Percentiles rank a stretch among this genome's conserved stretches.
These are phyloP conservation scores for Kurtzmaniella quercitrusa DNA, from an alignment of 1,139 yeast genomes.

Conservation along the genomic window DNA sequence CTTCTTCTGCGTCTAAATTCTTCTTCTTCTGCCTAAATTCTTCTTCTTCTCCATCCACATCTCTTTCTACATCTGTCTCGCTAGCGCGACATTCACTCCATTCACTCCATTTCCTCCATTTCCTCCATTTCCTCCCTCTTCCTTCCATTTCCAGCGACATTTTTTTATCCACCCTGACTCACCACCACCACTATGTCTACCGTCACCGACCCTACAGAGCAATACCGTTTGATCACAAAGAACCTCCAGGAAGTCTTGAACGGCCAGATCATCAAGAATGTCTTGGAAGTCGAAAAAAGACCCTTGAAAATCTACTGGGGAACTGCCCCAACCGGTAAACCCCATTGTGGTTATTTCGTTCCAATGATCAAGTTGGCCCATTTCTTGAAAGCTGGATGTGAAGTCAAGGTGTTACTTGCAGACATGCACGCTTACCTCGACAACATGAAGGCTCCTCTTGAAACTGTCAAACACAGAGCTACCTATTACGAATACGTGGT, in stretches of 20 bases:
- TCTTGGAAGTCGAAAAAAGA: conserved; percentile 74
- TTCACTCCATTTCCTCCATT: too few species aligned
- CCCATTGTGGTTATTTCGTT: conserved; percentile 98
- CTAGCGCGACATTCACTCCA: too few species aligned
- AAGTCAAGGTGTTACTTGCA: conserved; percentile 89
- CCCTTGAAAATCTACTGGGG: conserved; percentile 95
- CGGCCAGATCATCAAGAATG: conserved; percentile 80
- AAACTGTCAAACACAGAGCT: conserved; percentile 84
- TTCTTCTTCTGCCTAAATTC: too few species aligned
- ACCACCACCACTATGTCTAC: conserved; percentile 16
- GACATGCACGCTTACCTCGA: conserved; percentile 96
- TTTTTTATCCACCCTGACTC: not conserved
- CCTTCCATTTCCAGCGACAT: not conserved
- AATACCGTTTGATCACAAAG: conserved; percentile 74
- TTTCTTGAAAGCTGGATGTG: conserved; percentile 93
- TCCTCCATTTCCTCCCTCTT: not conserved
- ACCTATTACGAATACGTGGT: conserved; percentile 80
- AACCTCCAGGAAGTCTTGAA: conserved; percentile 90
- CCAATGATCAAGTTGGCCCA: conserved; percentile 97
- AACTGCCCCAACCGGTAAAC: conserved; percentile 76
- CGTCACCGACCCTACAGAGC: conserved; percentile 49
- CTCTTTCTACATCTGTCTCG: too few species aligned
- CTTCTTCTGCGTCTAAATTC: too few species aligned
- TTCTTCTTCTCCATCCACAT: too few species aligned
- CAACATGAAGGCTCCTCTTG: conserved; percentile 97